Evolutionary conservation across 495 filamentous ascomycete genomes (phyloP).

Genomic region (Chaetomidium leptoderma): DNA sequence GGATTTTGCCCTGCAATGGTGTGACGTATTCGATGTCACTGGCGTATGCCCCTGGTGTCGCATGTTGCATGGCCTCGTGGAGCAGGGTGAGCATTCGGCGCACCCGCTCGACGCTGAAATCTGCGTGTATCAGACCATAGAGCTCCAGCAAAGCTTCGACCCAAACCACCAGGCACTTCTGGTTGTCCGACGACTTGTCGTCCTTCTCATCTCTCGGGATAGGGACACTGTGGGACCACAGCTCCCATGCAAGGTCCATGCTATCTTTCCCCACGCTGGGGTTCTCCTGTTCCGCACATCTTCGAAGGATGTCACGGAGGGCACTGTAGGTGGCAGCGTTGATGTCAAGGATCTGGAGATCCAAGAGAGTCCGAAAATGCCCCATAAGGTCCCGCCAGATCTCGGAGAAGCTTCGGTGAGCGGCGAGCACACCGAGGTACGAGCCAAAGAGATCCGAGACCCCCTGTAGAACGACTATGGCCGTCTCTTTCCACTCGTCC

Average conservation of each 20-base stretch:
- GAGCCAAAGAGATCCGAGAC: constrained; percentile 62
- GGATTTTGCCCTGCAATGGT: constrained; percentile 66
- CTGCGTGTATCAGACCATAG: constrained; percentile 68
- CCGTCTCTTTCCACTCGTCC: constrained; percentile 68
- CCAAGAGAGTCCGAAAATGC: constrained; percentile 58
- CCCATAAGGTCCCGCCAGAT: constrained; percentile 68
- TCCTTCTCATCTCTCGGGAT: constrained; percentile 40
- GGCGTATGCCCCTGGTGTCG: constrained; percentile 70
- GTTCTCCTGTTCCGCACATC: constrained; percentile 43
- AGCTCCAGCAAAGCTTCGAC: constrained; percentile 71
- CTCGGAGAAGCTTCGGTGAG: constrained; percentile 52
- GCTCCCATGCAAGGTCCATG: constrained; percentile 61
- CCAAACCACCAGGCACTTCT: constrained; percentile 75
- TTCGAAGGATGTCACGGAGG: constrained; percentile 61
- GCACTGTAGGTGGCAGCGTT: constrained; percentile 68
- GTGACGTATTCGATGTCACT: constrained; percentile 82
- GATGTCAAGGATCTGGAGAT: constrained; percentile 59
- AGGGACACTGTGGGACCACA: constrained; percentile 66
- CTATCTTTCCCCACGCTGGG: constrained; percentile 53
- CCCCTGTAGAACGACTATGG: constrained; percentile 67
- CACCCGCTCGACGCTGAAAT: constrained; percentile 57
- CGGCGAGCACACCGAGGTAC: constrained; percentile 59
- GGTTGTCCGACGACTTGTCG: constrained; percentile 56
- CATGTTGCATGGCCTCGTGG: constrained; percentile 48
- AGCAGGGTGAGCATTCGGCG: constrained; percentile 61